Evolutionary conservation across 306 rosid species (phyloP).

Genomic region (Cicer arietinum): DNA sequence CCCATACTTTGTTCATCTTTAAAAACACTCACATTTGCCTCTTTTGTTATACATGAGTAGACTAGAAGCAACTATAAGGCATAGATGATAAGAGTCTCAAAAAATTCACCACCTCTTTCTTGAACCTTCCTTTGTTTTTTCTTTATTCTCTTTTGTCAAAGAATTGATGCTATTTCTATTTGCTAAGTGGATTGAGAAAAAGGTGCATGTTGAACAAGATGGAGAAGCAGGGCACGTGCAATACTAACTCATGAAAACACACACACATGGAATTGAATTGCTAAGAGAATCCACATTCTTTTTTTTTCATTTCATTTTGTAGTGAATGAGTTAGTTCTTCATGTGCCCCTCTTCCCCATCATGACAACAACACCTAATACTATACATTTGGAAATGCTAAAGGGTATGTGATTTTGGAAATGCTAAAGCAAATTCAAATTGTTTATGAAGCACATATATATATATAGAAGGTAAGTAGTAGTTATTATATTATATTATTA

Average conservation of each 20-base stretch:
- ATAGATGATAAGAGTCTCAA: conserved; percentile 39
- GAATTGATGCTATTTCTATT: background rate
- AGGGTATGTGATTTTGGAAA: conserved; percentile 34
- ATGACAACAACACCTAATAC: conserved; percentile 71
- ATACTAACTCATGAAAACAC: conserved; percentile 62
- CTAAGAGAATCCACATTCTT: conserved; percentile 38
- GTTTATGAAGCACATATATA: conserved; percentile 8
- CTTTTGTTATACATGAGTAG: conserved; percentile 55
- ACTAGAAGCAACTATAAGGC: conserved; percentile 38
- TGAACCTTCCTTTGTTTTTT: conserved; percentile 11
- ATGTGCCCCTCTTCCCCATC: conserved; percentile 99
- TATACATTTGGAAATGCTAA: conserved; percentile 43
- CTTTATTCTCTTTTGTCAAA: conserved; percentile 15
- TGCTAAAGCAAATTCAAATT: conserved; percentile 34
- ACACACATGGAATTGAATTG: background rate
- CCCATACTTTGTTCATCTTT: conserved; percentile 49
- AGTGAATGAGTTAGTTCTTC: conserved; percentile 73
- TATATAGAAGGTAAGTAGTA: conserved; percentile 37
- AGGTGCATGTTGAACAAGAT: conserved; percentile 87
- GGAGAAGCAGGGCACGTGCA: conserved; percentile 99
- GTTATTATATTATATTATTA: background rate
- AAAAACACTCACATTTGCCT: conserved; percentile 51
- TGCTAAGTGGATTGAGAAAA: background rate
- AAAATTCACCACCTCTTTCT: conserved; percentile 49
- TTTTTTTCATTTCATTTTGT: background rate